Evolutionary conservation across 2,329 filamentous ascomycete genomes (phyloP), one percentile per base, ranked within the genome.

Genomic region (Alternaria solani): DNA sequence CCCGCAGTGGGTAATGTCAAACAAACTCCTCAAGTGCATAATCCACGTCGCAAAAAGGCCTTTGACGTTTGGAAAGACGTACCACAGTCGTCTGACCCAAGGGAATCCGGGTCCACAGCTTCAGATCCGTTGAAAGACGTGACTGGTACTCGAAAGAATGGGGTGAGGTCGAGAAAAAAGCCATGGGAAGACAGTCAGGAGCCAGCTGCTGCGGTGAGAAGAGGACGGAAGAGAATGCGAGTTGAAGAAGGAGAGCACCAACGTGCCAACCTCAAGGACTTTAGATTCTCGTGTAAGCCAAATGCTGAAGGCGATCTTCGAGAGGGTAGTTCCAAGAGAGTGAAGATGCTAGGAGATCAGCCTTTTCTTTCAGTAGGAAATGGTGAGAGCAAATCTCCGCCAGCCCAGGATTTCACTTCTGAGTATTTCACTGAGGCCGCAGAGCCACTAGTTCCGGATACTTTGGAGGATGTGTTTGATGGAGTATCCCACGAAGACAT

Each of bases 51-150:
- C 18, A 39, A 20, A 34, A 51, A 16, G 16, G 20, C 25, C 3
- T 20, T 39, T 9, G 23, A 39, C 7, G 48, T 51, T 3, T 28
- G 48, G 23, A 14, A 39, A 51, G 48, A 51, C 34, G 32, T 36
- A 20, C 9, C 20, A 25, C 48, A 28, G 23, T n/a, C 34, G 48
- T 20, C 14, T 8, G 6, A 28, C 2, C 16, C n/a, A 1, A 12
- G 6, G 18, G 7, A 7, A 2, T 7, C 16, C 0, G 28, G 8
- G 23, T 18, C 34, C 3, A n/a, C 4, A 8, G 6, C 34, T 9
- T 8, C 9, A 28, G 34, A 7, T 8, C 16, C 20, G 3, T 5
- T 39, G 8, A 20, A 8, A 16, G 18, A 48, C 0, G 7, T n/a
- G 0, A 23, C 18, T 18, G 16, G 32, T 1, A 34, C 18, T 3